These are phyloP conservation scores for Onygenales sp. DNA, from an alignment of 2,329 filamentous ascomycete genomes.

Conservation along the genomic window DNA sequence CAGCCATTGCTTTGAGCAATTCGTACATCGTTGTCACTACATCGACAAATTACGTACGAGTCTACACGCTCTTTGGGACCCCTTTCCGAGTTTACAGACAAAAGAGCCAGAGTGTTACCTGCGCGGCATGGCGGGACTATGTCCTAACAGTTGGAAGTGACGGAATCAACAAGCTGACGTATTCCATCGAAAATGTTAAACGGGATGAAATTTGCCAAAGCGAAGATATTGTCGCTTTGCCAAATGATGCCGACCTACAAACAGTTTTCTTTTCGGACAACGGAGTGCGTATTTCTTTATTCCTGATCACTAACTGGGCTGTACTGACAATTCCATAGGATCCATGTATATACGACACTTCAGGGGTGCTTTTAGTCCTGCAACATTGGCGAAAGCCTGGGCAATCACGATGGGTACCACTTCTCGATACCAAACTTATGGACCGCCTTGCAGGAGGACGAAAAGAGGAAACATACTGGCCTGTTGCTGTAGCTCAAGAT, in stretches of 20 bases:
- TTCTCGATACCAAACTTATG: slow-evolving; percentile 80
- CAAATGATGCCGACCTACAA: slow-evolving; percentile 61
- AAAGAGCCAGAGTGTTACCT: slow-evolving; percentile 88
- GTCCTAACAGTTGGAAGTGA: slow-evolving; percentile 90
- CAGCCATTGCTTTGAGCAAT: slow-evolving; percentile 78
- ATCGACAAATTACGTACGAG: slow-evolving; percentile 74
- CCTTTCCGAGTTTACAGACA: slow-evolving; percentile 83
- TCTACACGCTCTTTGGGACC: slow-evolving; percentile 88
- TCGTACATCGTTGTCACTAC: slow-evolving; percentile 88
- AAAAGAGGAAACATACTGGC: slow-evolving; percentile 88
- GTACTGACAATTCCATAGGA: slow-evolving; percentile 45
- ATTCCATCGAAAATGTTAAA: slow-evolving; percentile 92
- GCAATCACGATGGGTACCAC: slow-evolving; percentile 81
- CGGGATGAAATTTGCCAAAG: slow-evolving; percentile 89
- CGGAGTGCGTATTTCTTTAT: slow-evolving; percentile 50
- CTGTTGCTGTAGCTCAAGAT: slow-evolving; percentile 80
- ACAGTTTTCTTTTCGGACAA: slow-evolving; percentile 86
- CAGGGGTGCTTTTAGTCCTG: slow-evolving; percentile 76
- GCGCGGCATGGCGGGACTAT: slow-evolving; percentile 90
- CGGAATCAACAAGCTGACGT: slow-evolving; percentile 68
- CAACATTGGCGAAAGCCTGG: slow-evolving; percentile 83
- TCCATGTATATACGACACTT: slow-evolving; percentile 91
- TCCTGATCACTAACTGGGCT: background rate
- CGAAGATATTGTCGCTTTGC: slow-evolving; percentile 81
- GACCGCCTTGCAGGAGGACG: slow-evolving; percentile 72